Evolutionary conservation across 1,139 yeast species (phyloP).

Genomic region (Schwanniomyces etchellsii): DNA sequence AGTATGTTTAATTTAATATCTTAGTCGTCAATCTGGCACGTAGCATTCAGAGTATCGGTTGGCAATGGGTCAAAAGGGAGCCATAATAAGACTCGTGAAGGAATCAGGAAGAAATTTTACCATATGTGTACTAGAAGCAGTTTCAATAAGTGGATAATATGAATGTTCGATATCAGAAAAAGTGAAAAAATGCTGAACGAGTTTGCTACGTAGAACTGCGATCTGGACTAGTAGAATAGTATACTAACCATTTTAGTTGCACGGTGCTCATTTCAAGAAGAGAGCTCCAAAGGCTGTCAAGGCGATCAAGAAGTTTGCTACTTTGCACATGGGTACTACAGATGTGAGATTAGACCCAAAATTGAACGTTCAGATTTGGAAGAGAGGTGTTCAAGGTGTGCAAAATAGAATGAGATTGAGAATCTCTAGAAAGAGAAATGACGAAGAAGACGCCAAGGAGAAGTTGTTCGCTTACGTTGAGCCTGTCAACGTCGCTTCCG

Average conservation of each 20-base stretch:
- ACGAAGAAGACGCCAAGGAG: constrained; percentile 99
- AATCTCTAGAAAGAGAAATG: constrained; percentile 99
- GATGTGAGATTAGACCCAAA: constrained; percentile 99
- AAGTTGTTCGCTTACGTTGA: constrained; percentile 97
- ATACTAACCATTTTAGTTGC: constrained; percentile 61
- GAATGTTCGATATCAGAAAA: too few species aligned
- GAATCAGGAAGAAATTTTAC: too few species aligned
- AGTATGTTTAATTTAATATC: constrained; percentile 53
- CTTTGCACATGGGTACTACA: constrained; percentile 98
- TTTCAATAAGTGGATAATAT: too few species aligned
- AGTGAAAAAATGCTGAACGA: too few species aligned
- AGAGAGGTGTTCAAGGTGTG: constrained; percentile 99
- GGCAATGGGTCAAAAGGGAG: too few species aligned
- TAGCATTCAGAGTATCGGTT: too few species aligned
- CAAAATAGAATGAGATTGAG: constrained; percentile 98
- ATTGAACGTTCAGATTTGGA: constrained; percentile 98
- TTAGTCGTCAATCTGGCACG: neutral
- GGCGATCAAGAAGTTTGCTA: constrained; percentile 98
- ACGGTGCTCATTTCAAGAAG: constrained; percentile 98
- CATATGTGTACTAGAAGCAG: too few species aligned
- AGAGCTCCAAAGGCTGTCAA: constrained; percentile 99
- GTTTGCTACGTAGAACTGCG: too few species aligned
- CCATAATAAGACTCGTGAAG: too few species aligned
- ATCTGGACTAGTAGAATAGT: too few species aligned
- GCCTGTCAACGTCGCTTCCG: constrained; percentile 90